A percentile compares a stretch with the other conserved stretches of the same genome.
These are phyloP conservation scores for Loxodes magnus DNA, from an alignment of 73 alveolate species.

Conservation along the genomic window DNA sequence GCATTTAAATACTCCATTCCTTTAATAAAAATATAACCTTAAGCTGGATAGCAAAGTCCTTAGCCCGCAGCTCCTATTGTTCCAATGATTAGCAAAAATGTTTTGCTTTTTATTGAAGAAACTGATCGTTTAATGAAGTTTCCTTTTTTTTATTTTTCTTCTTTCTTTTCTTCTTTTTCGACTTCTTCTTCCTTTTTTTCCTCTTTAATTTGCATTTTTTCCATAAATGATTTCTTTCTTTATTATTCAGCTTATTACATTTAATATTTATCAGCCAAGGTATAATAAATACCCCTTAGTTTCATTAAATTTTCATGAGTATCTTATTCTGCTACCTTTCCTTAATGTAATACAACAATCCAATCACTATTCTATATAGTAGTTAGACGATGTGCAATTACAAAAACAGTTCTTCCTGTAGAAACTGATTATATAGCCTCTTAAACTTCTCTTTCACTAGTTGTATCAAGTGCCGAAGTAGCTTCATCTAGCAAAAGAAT, in stretches of 20 bases:
- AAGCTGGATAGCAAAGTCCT: not conserved
- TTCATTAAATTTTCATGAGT: constrained; percentile 31
- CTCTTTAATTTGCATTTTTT: not conserved
- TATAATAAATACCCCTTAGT: not conserved
- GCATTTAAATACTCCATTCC: not conserved
- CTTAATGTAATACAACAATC: constrained; percentile 52
- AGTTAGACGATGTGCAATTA: constrained; percentile 64
- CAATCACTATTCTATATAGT: constrained; percentile 51
- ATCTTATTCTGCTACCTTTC: constrained; percentile 53
- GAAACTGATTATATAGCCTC: constrained; percentile 46
- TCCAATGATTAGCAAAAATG: constrained; percentile 3
- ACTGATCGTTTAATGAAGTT: not conserved
- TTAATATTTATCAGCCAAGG: not conserved
- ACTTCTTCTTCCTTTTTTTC: not conserved
- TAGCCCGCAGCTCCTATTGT: not conserved
- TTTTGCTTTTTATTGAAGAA: constrained; percentile 1
- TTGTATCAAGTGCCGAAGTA: constrained; percentile 85
- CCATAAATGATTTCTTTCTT: not conserved
- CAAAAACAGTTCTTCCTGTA: constrained; percentile 40
- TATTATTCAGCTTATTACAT: constrained; percentile 3
- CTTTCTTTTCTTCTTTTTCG: not conserved
- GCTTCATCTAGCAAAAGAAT: constrained; percentile 89
- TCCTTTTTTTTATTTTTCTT: not conserved
- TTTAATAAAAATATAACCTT: not conserved
- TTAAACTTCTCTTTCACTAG: constrained; percentile 70